A percentile compares a stretch with the other conserved stretches of the same genome.
Evolutionary conservation across 768 basidiomycete genomes (phyloP).

Genomic region (Hygrophorus russula): DNA sequence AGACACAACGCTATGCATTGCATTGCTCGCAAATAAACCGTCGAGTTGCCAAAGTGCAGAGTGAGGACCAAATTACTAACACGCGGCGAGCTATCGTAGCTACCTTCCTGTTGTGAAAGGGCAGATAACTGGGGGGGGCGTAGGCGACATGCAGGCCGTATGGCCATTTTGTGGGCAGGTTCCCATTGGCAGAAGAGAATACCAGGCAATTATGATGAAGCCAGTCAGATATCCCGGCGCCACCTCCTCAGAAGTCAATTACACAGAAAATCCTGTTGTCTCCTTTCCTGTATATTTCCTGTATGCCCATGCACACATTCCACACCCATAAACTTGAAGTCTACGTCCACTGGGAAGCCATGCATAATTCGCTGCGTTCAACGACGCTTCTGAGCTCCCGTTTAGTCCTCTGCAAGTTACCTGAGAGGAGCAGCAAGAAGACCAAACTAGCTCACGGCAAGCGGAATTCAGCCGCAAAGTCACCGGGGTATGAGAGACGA

Average conservation of each 20-base stretch:
- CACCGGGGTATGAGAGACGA: too few species aligned
- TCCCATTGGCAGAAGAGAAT: too few species aligned
- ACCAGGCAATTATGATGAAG: too few species aligned
- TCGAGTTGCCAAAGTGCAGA: slow-evolving; percentile 16
- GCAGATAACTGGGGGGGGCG: slow-evolving; percentile 29
- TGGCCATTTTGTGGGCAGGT: too few species aligned
- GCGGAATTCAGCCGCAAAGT: too few species aligned
- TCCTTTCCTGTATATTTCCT: too few species aligned
- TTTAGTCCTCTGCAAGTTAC: too few species aligned
- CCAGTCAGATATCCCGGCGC: too few species aligned
- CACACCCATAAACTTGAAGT: slow-evolving; percentile 7
- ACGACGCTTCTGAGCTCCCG: slow-evolving; percentile 38
- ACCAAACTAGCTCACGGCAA: too few species aligned
- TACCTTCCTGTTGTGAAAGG: slow-evolving; percentile 32
- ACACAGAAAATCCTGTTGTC: too few species aligned
- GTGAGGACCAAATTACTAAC: slow-evolving; percentile 28
- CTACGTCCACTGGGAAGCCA: slow-evolving; percentile 32
- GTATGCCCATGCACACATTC: slow-evolving; percentile 5
- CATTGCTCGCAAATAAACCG: slow-evolving; percentile 13
- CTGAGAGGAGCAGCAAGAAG: too few species aligned
- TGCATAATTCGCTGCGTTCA: slow-evolving; percentile 39
- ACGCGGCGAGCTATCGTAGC: slow-evolving; percentile 20
- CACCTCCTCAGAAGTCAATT: too few species aligned
- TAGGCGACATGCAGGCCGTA: not conserved
- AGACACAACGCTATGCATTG: slow-evolving; percentile 8